These are phyloP conservation scores for Pneumocystis jirovecii DNA, from an alignment of 1,139 yeast genomes.

Conservation along the genomic window DNA sequence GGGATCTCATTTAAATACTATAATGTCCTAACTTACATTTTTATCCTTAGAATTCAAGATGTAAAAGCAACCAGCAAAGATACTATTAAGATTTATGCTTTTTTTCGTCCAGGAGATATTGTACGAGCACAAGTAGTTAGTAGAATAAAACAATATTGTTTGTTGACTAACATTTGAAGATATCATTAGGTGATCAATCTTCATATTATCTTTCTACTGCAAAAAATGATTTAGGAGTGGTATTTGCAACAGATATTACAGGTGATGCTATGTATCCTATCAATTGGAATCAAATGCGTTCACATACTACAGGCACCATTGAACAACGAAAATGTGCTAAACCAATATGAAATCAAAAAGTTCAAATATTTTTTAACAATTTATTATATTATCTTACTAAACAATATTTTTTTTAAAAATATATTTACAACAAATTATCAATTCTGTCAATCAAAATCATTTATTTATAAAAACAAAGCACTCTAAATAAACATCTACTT, in stretches of 20 bases:
- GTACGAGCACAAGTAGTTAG: conserved; percentile 46
- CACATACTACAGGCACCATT: conserved; percentile 53
- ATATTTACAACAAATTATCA: neutral
- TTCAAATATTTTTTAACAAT: neutral
- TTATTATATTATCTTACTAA: neutral
- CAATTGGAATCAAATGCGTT: conserved; percentile 93
- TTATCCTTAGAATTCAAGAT: conserved; percentile 47
- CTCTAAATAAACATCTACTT: neutral
- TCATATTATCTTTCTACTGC: conserved; percentile 85
- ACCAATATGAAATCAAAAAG: conserved; percentile 29
- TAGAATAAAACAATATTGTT: neutral
- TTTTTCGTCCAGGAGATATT: conserved; percentile 85
- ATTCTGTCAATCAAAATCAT: neutral
- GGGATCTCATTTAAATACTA: neutral
- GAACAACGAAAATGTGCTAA: conserved; percentile 88
- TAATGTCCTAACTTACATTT: neutral
- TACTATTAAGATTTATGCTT: conserved; percentile 58
- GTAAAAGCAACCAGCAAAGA: conserved; percentile 85
- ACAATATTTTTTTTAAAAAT: neutral
- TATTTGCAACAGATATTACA: conserved; percentile 59
- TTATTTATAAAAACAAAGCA: neutral
- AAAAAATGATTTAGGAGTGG: conserved; percentile 80
- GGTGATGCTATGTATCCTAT: conserved; percentile 78
- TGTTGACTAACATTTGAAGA: conserved; percentile 24
- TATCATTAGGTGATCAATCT: conserved; percentile 86